Conservation (phyloP, 352 stramenopile genomes). For the Pythium sukuiense region DNA sequence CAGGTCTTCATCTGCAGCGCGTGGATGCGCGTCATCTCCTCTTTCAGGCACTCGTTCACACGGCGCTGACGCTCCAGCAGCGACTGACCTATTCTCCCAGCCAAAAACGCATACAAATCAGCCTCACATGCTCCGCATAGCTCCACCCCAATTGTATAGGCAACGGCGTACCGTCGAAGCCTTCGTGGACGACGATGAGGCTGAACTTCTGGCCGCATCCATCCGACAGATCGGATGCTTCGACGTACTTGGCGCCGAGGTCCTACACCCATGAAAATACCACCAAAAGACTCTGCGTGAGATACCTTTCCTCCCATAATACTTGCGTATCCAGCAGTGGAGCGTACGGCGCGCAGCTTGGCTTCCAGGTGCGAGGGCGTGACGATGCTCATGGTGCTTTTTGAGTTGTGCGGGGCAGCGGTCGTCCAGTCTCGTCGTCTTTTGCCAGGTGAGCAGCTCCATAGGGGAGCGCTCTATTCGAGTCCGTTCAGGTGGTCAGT, state of each 20-base stretch:
- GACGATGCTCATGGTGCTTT: conserved; percentile 18
- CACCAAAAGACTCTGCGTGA: not conserved
- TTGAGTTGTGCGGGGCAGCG: not conserved
- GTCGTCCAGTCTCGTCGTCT: not conserved
- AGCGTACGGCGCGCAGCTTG: conserved; percentile 22
- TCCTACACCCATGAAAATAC: conserved; percentile 28
- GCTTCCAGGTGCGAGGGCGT: conserved; percentile 23
- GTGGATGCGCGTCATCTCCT: conserved; percentile 85
- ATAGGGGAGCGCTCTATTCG: not conserved
- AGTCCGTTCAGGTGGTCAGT: not conserved
- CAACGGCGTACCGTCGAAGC: conserved; percentile 59
- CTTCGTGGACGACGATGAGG: conserved; percentile 76
- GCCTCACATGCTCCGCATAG: not conserved
- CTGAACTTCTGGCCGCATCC: conserved; percentile 85
- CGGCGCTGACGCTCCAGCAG: conserved; percentile 75
- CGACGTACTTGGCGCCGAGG: conserved; percentile 63
- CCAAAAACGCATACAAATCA: not conserved
- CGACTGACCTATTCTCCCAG: conserved; percentile 44
- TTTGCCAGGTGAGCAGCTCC: not conserved
- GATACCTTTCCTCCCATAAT: no score
- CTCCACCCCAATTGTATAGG: no score
- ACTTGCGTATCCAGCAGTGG: no score
- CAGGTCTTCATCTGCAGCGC: conserved; percentile 88
- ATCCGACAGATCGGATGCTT: conserved; percentile 78
- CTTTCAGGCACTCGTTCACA: conserved; percentile 79